phyloP scores from a whole-genome alignment of 768 basidiomycete genomes.

The Boletus pseudo-olivaceus region DNA sequence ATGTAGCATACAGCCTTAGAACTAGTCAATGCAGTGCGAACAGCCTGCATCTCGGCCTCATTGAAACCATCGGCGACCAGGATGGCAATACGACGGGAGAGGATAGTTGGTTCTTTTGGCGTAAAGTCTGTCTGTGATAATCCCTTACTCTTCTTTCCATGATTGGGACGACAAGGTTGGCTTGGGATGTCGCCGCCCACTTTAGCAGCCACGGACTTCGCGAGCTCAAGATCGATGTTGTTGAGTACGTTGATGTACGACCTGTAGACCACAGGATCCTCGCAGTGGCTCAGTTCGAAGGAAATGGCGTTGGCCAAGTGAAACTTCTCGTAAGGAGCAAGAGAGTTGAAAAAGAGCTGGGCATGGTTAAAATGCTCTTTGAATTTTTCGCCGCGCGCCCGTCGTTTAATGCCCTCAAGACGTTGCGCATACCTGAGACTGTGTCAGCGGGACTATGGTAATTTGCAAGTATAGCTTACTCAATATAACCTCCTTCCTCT shows the following conservation, averaged over 20 bases:
- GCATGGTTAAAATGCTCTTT: constrained; percentile 73
- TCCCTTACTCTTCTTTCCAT: constrained; percentile 51
- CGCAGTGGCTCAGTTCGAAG: constrained; percentile 84
- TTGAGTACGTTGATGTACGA: constrained; percentile 65
- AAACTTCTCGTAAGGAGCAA: constrained; percentile 61
- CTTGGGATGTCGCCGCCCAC: constrained; percentile 61
- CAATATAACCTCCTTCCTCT: constrained; percentile 54
- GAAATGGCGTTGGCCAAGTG: constrained; percentile 69
- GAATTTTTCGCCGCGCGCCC: constrained; percentile 70
- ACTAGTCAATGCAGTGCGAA: constrained; percentile 51
- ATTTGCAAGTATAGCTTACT: constrained; percentile 35
- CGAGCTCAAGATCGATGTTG: constrained; percentile 71
- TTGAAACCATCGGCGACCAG: constrained; percentile 76
- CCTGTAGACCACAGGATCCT: constrained; percentile 68
- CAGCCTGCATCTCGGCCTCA: constrained; percentile 49
- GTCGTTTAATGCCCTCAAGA: constrained; percentile 52
- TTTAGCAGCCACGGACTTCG: constrained; percentile 59
- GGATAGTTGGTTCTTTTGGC: constrained; percentile 56
- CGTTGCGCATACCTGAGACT: constrained; percentile 44
- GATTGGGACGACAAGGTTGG: constrained; percentile 47
- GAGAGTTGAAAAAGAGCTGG: constrained; percentile 82
- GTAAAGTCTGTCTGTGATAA: constrained; percentile 59
- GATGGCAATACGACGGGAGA: constrained; percentile 71
- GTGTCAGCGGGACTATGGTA: constrained; percentile 8
- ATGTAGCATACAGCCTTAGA: constrained; percentile 58